Evolutionary conservation across 2,329 filamentous ascomycete species (phyloP).

Genomic region (Neocatenulostroma microsporum): DNA sequence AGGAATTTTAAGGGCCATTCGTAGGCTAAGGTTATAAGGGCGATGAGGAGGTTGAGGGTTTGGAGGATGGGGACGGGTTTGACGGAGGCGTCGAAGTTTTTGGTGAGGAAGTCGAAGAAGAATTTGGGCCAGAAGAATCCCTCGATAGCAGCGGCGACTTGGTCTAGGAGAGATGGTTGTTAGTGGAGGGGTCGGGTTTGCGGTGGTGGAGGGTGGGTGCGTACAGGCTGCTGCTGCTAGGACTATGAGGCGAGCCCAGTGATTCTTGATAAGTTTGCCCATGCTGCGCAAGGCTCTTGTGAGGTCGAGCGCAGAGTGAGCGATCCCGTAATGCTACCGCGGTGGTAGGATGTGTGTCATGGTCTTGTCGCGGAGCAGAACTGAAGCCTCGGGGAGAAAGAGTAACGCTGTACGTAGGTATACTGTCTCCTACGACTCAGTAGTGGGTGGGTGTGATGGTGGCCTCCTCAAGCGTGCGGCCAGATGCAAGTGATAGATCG

Average conservation of each 20-base stretch:
- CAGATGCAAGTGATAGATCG: no score
- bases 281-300: slow-evolving; percentile 44
- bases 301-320: background rate
- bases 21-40: slow-evolving; percentile 68
- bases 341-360: slow-evolving; percentile 5
- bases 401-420: no score
- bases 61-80: slow-evolving; percentile 84
- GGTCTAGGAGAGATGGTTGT: slow-evolving; percentile 48
- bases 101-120: slow-evolving; percentile 94
- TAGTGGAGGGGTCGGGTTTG: slow-evolving; percentile 1
- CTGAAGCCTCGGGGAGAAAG: no score
- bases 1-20: slow-evolving; percentile 82
- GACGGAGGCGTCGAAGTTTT: slow-evolving; percentile 76
- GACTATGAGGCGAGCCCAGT: slow-evolving; percentile 92
- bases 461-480: no score
- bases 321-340: slow-evolving; percentile 7
- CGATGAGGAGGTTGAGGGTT: slow-evolving; percentile 79
- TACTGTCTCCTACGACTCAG: no score
- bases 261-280: slow-evolving; percentile 99
- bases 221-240: slow-evolving; percentile 73
- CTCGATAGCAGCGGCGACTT: slow-evolving; percentile 74
- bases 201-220: slow-evolving; percentile 19
- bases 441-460: no score
- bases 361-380: slow-evolving; percentile 1
- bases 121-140: slow-evolving; percentile 98